These are phyloP conservation scores for Mikania micrantha DNA, from an alignment of 129 eudicot species.

Conservation along the genomic window DNA sequence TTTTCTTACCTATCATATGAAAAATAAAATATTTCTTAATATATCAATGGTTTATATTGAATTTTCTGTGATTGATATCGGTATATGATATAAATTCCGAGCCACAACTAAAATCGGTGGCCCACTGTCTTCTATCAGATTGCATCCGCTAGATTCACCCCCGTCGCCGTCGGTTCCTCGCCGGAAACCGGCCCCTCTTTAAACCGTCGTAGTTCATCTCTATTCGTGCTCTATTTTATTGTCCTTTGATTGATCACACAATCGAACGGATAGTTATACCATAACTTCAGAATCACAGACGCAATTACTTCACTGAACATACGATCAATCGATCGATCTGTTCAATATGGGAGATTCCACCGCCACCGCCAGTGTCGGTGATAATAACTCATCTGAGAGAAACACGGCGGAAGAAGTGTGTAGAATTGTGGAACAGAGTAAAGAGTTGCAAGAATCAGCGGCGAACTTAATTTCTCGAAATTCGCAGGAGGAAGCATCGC, in stretches of 20 bases:
- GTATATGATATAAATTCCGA: neutral
- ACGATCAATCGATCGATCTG: constrained; percentile 18
- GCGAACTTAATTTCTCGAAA: constrained; percentile 52
- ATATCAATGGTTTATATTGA: neutral
- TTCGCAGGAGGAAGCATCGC: constrained; percentile 58
- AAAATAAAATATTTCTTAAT: no score
- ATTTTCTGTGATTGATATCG: constrained; percentile 11
- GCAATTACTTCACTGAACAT: constrained; percentile 4
- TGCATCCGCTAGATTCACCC: constrained; percentile 22
- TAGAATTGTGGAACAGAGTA: constrained; percentile 58
- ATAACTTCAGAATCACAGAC: neutral
- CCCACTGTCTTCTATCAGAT: constrained; percentile 6
- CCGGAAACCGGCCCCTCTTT: constrained; percentile 14
- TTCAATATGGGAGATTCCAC: constrained; percentile 36
- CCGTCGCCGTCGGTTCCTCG: constrained; percentile 16
- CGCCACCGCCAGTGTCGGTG: constrained; percentile 26
- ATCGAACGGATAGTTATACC: constrained; percentile 2
- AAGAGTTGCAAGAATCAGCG: constrained; percentile 75
- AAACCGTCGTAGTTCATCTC: neutral
- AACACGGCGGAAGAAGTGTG: constrained; percentile 43
- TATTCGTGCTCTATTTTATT: neutral
- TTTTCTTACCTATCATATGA: no score
- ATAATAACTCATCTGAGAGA: constrained; percentile 25
- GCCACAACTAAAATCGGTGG: neutral
- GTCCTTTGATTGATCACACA: constrained; percentile 16